Conservation (phyloP, 169 alveolate species). For the Plasmodium sp. region DNA sequence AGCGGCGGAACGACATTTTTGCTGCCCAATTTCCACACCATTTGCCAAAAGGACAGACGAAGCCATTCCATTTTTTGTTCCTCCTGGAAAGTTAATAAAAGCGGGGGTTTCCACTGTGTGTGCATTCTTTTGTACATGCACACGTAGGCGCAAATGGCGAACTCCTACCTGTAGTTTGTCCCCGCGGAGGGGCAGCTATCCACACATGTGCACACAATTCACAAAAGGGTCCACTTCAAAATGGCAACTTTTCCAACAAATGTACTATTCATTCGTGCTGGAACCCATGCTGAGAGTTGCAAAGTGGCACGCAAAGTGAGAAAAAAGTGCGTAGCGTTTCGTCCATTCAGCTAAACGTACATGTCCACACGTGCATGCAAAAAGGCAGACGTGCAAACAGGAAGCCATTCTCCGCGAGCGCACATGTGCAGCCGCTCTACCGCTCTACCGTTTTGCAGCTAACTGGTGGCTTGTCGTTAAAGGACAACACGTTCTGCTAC, state of each 20-base stretch:
- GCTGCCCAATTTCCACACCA: neutral
- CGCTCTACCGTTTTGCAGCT: neutral
- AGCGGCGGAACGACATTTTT: neutral
- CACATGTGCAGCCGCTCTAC: neutral
- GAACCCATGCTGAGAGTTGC: neutral
- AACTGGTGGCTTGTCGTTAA: neutral
- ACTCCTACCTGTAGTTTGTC: neutral
- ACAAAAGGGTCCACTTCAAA: neutral
- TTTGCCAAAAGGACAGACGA: neutral
- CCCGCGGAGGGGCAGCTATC: neutral
- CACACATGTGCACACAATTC: neutral
- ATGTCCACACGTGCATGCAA: neutral
- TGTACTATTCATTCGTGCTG: neutral
- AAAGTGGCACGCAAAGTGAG: neutral
- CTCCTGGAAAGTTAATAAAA: neutral
- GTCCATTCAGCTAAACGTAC: neutral
- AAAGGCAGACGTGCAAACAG: neutral
- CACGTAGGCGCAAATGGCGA: neutral
- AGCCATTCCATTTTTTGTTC: neutral
- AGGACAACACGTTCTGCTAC: neutral
- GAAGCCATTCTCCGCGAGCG: neutral
- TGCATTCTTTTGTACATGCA: neutral
- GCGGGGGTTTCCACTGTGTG: neutral
- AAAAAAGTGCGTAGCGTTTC: neutral
- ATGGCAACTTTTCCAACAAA: neutral